These are phyloP conservation scores for Fistulinella prunicolor DNA, from an alignment of 768 basidiomycete genomes.

Conservation along the genomic window DNA sequence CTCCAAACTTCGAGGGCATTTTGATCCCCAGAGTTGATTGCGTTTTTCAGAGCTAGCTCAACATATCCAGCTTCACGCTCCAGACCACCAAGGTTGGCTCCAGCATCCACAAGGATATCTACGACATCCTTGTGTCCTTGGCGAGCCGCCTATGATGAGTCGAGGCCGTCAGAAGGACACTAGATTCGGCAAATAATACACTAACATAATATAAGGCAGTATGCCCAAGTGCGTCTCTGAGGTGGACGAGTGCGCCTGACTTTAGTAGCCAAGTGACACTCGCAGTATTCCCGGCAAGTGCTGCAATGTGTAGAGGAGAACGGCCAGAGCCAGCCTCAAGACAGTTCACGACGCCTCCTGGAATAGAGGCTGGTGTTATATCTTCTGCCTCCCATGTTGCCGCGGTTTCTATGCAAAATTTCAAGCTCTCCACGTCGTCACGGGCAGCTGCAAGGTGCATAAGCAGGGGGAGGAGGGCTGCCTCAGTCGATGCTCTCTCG, in stretches of 20 bases:
- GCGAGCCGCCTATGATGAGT: conserved; percentile 59
- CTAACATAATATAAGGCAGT: conserved; percentile 81
- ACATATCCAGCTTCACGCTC: conserved; percentile 62
- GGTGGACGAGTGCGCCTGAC: conserved; percentile 78
- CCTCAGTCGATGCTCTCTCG: conserved; percentile 68
- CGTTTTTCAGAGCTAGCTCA: conserved; percentile 42
- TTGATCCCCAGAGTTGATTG: conserved; percentile 40
- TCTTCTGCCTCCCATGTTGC: conserved; percentile 25
- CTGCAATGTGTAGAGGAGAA: conserved; percentile 77
- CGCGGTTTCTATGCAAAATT: conserved; percentile 51
- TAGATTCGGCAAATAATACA: background rate
- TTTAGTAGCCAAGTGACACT: conserved; percentile 52
- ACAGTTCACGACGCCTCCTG: conserved; percentile 72
- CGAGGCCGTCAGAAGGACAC: conserved; percentile 1
- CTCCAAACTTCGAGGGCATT: conserved; percentile 50
- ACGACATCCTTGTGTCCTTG: conserved; percentile 63
- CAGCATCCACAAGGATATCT: conserved; percentile 63
- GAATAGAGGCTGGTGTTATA: conserved; percentile 32
- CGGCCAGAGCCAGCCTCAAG: conserved; percentile 67
- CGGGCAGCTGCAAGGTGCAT: conserved; percentile 75
- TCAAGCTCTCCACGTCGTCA: conserved; percentile 61
- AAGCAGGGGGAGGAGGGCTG: conserved; percentile 70
- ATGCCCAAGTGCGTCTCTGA: conserved; percentile 76
- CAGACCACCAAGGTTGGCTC: conserved; percentile 68
- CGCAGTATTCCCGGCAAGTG: conserved; percentile 56